Evolutionary conservation across 805 yeast species (phyloP), one percentile per base, ranked within the genome.

Genomic region (Clavispora carvajalis): DNA sequence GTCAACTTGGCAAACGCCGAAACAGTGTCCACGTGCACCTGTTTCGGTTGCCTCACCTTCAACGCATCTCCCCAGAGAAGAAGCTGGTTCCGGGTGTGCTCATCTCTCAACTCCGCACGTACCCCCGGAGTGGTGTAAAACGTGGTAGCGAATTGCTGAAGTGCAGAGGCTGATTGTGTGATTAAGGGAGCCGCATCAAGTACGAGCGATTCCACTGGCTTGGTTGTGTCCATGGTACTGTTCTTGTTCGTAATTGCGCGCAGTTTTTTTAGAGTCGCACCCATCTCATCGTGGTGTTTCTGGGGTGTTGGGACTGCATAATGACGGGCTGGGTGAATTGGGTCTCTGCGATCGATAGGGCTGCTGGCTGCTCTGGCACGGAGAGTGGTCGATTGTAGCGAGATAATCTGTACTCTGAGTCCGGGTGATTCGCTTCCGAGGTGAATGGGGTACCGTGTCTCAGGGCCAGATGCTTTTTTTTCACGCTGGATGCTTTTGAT

Each of bases 161-260:
- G 69, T 16, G 81, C 76, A 3, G 89, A 73, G 10, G 85, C 86
- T 5, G 93, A 73, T 54, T 87, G 95, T 2, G 95, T 84, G 51
- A 93, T 85, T 50, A 93, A 67, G 5, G 99, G 99, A 37, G 96
- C 93, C 3, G 99, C 98, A 74, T 93, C 99, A 49, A 93, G 48
- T 15, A 51, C 53, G 37, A 49, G 42, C 34, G 40, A 31, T 5
- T 44, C 44, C 18, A 49, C 43, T 9, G 45, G 44, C 29, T 48
- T 47, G 22, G 16, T 31, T 17, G 13, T 24, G 21, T 21, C 24
- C 38, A 36, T 36, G 26, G 28, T 22, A 10, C 12, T 5, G 31
- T 15, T 8, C 31, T 21, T 31, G 11, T 18, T 12, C 7, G 23
- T 15, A 8, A n/a, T 22, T 16, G 7, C 10, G 7, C 34, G 37